These are phyloP conservation scores for Paramecium primaurelia DNA, from an alignment of 73 alveolate genomes.

Conservation along the genomic window DNA sequence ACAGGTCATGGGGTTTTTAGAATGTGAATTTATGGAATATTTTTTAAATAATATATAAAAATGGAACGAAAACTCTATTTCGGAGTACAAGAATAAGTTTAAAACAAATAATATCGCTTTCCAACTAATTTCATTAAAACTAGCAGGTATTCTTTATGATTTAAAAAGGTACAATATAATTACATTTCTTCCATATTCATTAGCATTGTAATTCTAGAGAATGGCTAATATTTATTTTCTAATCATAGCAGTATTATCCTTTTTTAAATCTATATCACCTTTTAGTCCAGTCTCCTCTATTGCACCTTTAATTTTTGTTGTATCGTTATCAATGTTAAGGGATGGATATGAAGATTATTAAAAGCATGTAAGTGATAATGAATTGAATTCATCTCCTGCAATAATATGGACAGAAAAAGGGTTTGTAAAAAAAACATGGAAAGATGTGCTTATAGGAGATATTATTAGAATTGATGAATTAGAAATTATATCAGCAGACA, in stretches of 20 bases:
- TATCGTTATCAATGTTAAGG: constrained; percentile 52
- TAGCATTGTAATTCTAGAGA: constrained; percentile 84
- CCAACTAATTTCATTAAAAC: not conserved
- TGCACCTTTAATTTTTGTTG: constrained; percentile 58
- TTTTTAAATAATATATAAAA: not conserved
- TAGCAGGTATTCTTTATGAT: not conserved
- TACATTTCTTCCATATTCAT: constrained; percentile 55
- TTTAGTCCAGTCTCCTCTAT: constrained; percentile 72
- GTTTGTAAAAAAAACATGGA: constrained; percentile 33
- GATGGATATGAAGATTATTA: constrained; percentile 88
- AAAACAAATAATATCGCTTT: not conserved
- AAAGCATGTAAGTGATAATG: constrained; percentile 85
- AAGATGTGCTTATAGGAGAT: constrained; percentile 80
- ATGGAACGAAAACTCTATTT: not conserved
- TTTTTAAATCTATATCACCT: constrained; percentile 65
- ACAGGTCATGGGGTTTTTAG: constrained; percentile 25
- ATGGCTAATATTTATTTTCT: constrained; percentile 91
- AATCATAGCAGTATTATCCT: constrained; percentile 83
- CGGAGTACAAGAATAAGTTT: not conserved
- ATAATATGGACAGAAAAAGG: constrained; percentile 20
- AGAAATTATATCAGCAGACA: constrained; percentile 92
- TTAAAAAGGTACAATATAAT: constrained; percentile 34
- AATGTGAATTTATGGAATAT: not conserved
- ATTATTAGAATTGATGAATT: constrained; percentile 77
- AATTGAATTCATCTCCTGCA: constrained; percentile 55